These are phyloP conservation scores for Cordyceps fumosorosea DNA, from an alignment of 2,329 filamentous ascomycete genomes.

Conservation along the genomic window DNA sequence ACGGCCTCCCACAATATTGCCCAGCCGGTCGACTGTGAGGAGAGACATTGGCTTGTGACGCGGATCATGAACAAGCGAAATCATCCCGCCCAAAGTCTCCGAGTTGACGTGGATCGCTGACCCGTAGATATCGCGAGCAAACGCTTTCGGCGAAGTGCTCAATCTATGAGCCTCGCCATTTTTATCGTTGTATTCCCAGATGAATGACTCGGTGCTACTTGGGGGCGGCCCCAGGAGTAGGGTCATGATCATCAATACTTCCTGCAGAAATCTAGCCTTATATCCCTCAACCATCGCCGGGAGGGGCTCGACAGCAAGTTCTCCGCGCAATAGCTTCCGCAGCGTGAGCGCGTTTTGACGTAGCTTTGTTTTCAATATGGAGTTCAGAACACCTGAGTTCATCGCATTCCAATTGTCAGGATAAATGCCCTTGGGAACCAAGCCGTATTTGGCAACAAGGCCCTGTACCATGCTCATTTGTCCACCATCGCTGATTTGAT, in stretches of 20 bases:
- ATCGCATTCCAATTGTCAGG: constrained; percentile 76
- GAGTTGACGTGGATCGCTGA: constrained; percentile 51
- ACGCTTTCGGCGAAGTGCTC: constrained; percentile 59
- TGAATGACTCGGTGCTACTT: constrained; percentile 59
- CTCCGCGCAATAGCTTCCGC: constrained; percentile 44
- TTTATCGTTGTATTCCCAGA: constrained; percentile 73
- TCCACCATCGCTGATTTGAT: constrained; percentile 72
- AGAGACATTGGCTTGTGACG: constrained; percentile 66
- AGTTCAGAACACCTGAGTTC: constrained; percentile 63
- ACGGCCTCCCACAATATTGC: constrained; percentile 73
- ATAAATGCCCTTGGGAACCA: constrained; percentile 77
- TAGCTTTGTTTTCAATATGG: constrained; percentile 73
- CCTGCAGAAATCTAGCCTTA: constrained; percentile 70
- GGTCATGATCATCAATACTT: constrained; percentile 76
- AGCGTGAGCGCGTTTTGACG: constrained; percentile 76
- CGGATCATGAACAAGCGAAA: constrained; percentile 81
- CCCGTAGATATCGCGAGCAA: constrained; percentile 62
- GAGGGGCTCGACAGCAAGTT: constrained; percentile 21
- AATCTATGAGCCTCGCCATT: constrained; percentile 57
- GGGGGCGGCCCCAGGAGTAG: constrained; percentile 77
- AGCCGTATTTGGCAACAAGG: constrained; percentile 77
- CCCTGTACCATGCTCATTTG: constrained; percentile 93
- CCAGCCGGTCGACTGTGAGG: constrained; percentile 70
- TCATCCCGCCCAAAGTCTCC: constrained; percentile 59
- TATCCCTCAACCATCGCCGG: constrained; percentile 36